Evolutionary conservation across 805 yeast species (phyloP).

Genomic region (Komagataella populi): DNA sequence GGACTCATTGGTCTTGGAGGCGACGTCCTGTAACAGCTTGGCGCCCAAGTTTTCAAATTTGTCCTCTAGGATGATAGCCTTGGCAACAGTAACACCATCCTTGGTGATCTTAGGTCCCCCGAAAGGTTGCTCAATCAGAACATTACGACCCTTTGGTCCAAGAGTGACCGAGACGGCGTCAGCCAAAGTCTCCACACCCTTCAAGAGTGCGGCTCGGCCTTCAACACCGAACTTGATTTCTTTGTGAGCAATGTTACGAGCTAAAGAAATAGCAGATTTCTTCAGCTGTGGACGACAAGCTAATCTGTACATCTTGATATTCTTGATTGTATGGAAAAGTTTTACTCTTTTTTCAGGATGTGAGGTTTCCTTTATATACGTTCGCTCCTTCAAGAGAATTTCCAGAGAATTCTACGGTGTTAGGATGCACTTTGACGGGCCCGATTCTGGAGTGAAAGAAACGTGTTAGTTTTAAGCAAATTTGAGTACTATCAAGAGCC

Average conservation of each 20-base stretch:
- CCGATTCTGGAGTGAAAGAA: background rate
- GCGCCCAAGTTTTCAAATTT: conserved; percentile 96
- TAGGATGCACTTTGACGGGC: background rate
- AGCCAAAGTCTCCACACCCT: conserved; percentile 90
- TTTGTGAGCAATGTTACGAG: conserved; percentile 59
- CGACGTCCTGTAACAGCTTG: conserved; percentile 88
- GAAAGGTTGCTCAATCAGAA: conserved; percentile 88
- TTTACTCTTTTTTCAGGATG: background rate
- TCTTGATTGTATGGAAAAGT: background rate
- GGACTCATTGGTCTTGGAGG: conserved; percentile 90
- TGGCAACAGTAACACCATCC: conserved; percentile 97
- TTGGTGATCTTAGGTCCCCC: conserved; percentile 98
- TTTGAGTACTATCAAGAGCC: background rate
- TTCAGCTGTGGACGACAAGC: conserved; percentile 26
- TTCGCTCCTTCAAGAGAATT: background rate
- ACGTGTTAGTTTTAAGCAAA: background rate
- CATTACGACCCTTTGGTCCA: conserved; percentile 98
- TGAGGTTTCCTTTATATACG: background rate
- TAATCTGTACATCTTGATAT: conserved; percentile 29
- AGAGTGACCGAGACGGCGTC: conserved; percentile 93
- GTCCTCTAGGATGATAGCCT: conserved; percentile 68
- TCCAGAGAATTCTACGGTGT: background rate
- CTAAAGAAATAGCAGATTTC: conserved; percentile 24
- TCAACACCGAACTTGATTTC: conserved; percentile 95
- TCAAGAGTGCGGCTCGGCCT: conserved; percentile 87